Evolutionary conservation across 768 basidiomycete species (phyloP).

Genomic region (Scleroderma bovista): DNA sequence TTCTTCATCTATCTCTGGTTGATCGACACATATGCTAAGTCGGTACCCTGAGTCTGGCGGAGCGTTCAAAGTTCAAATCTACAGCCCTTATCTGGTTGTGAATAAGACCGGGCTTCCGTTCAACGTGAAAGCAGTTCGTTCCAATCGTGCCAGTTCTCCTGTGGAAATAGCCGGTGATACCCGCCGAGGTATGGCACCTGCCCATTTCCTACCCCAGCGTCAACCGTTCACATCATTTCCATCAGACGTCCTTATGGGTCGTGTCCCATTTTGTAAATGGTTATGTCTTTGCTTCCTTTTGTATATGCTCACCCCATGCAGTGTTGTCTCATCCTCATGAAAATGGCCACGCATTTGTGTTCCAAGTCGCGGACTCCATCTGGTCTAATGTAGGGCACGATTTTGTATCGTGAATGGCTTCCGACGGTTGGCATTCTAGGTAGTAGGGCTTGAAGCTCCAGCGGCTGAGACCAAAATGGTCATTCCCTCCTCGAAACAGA

Average conservation of each 20-base stretch:
- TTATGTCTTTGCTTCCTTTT: constrained; percentile 2
- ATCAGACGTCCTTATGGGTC: constrained; percentile 42
- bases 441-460: constrained; percentile 88
- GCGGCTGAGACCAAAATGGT: constrained; percentile 83
- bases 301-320: constrained; percentile 25
- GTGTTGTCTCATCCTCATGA: constrained; percentile 84
- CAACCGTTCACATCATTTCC: constrained; percentile 1
- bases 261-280: constrained; percentile 77
- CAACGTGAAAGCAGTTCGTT: constrained; percentile 56
- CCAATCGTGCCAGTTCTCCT: constrained; percentile 54
- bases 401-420: not conserved
- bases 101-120: constrained; percentile 93
- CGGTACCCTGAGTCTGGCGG: constrained; percentile 88
- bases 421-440: constrained; percentile 34
- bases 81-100: constrained; percentile 80
- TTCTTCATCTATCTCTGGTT: not conserved
- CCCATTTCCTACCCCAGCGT: constrained; percentile 9
- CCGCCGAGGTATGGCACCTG: constrained; percentile 42
- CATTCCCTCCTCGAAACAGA: constrained; percentile 57
- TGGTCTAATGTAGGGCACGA: constrained; percentile 75
- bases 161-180: constrained; percentile 84
- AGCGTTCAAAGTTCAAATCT: constrained; percentile 94
- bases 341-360: constrained; percentile 76
- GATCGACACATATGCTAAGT: constrained; percentile 26
- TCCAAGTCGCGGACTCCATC: constrained; percentile 72